Percentiles rank a stretch among this genome's conserved stretches.
phyloP scores from a whole-genome alignment of 2,329 filamentous ascomycete species.

The Aspergillus sp. region DNA sequence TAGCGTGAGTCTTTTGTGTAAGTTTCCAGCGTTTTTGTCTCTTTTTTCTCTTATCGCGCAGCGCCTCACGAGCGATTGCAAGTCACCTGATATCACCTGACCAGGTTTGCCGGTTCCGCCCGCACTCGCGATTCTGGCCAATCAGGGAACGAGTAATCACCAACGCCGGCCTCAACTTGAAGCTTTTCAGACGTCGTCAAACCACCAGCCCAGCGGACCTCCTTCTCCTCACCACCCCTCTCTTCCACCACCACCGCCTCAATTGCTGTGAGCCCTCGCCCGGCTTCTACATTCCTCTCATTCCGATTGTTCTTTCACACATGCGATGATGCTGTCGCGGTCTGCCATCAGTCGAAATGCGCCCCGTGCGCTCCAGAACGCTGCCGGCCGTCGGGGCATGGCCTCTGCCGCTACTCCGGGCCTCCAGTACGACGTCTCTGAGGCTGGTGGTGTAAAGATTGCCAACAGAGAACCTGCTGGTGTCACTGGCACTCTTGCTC shows the following conservation, averaged over 20 bases:
- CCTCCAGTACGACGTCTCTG: slow-evolving; percentile 85
- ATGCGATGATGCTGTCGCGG: slow-evolving; percentile 70
- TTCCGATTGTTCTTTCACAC: slow-evolving; percentile 58
- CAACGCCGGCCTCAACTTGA: slow-evolving; percentile 39
- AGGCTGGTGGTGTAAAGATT: slow-evolving; percentile 87
- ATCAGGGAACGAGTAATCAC: slow-evolving; percentile 45
- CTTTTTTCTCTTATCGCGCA: slow-evolving; percentile 20
- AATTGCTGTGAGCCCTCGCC: slow-evolving; percentile 45
- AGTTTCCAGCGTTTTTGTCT: slow-evolving; percentile 9
- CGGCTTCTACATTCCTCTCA: slow-evolving; percentile 38
- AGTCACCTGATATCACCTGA: slow-evolving; percentile 34
- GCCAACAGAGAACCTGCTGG: slow-evolving; percentile 87
- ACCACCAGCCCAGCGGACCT: slow-evolving; percentile 32
- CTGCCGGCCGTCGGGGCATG: slow-evolving; percentile 63
- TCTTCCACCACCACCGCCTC: slow-evolving; percentile 27
- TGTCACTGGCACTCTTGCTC: slow-evolving; percentile 85
- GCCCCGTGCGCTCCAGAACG: slow-evolving; percentile 63
- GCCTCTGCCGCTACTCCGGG: slow-evolving; percentile 70
- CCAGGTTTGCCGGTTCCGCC: slow-evolving; percentile 42
- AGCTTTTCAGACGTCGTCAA: slow-evolving; percentile 46
- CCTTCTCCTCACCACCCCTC: slow-evolving; percentile 30
- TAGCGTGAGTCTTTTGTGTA: not conserved
- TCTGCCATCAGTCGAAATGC: slow-evolving; percentile 67
- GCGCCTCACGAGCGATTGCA: slow-evolving; percentile 24
- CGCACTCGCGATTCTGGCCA: slow-evolving; percentile 44